Conservation (phyloP, 1,284 basidiomycete genomes). For the Laetiporus sulphureus region DNA sequence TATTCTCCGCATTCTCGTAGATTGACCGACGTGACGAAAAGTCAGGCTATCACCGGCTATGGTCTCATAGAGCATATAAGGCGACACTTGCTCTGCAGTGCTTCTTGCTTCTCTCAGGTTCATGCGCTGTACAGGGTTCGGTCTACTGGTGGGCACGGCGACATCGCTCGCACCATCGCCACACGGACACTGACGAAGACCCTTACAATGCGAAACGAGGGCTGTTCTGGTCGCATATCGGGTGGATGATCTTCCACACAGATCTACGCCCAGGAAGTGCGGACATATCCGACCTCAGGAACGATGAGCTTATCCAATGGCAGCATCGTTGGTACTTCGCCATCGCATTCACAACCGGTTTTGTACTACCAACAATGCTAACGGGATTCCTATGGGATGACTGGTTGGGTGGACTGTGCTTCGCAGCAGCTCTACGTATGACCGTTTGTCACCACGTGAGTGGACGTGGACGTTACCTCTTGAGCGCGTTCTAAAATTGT, state of each 20-base stretch:
- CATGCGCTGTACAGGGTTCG: slow-evolving; percentile 85
- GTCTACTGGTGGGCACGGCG: slow-evolving; percentile 96
- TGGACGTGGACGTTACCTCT: slow-evolving; percentile 12
- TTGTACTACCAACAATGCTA: slow-evolving; percentile 71
- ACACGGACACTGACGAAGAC: slow-evolving; percentile 94
- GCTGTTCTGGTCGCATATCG: slow-evolving; percentile 75
- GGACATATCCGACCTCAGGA: slow-evolving; percentile 80
- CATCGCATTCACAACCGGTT: slow-evolving; percentile 68
- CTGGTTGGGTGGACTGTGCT: slow-evolving; percentile 79
- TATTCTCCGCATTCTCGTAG: too few relatives aligned
- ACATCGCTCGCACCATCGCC: slow-evolving; percentile 90
- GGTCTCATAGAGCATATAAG: slow-evolving; percentile 90
- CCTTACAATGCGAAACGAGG: slow-evolving; percentile 91
- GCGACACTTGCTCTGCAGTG: slow-evolving; percentile 80
- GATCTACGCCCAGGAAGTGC: slow-evolving; percentile 83
- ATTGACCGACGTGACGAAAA: too few relatives aligned
- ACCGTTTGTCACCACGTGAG: slow-evolving; percentile 86
- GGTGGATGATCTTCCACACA: slow-evolving; percentile 93
- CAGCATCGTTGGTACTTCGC: slow-evolving; percentile 80
- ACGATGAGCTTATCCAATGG: slow-evolving; percentile 77
- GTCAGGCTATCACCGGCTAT: slow-evolving; percentile 87
- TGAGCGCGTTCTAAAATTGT: slow-evolving; percentile 1
- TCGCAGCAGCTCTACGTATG: slow-evolving; percentile 76
- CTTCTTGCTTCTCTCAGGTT: slow-evolving; percentile 70
- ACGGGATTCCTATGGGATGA: slow-evolving; percentile 86